Percentiles rank a stretch among this genome's conserved stretches.
These are phyloP conservation scores for Penicillium coprophilum DNA, from an alignment of 495 filamentous ascomycete genomes.

Conservation along the genomic window DNA sequence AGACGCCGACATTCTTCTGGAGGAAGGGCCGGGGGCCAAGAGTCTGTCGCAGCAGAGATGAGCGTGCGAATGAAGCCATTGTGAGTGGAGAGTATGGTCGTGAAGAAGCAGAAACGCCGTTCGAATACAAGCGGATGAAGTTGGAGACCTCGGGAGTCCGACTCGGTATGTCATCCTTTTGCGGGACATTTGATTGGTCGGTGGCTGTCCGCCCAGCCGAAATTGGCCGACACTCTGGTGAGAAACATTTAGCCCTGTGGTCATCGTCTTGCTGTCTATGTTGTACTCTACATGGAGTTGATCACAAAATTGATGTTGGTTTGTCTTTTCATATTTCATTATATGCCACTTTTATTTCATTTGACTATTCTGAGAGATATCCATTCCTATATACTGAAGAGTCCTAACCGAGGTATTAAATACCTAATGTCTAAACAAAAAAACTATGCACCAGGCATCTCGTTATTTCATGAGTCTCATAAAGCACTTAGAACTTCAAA, in stretches of 20 bases:
- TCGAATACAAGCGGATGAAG: conserved; percentile 37
- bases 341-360: neutral
- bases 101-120: conserved; percentile 24
- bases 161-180: conserved; percentile 48
- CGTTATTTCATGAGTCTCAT: conserved; percentile 16
- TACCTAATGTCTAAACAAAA: conserved; percentile 8
- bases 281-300: neutral
- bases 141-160: conserved; percentile 48
- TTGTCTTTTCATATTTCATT: neutral
- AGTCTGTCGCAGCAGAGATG: conserved; percentile 40
- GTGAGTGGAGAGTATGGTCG: conserved; percentile 27
- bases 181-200: conserved; percentile 43
- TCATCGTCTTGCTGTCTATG: conserved; percentile 3
- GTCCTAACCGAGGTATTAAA: conserved; percentile 10
- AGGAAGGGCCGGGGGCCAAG: conserved; percentile 41
- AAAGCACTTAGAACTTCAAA: conserved; percentile 59
- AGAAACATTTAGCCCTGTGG: conserved; percentile 29
- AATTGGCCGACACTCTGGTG: conserved; percentile 38
- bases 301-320: neutral
- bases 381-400: neutral
- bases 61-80: conserved; percentile 49
- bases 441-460: conserved; percentile 15
- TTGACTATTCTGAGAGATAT: neutral
- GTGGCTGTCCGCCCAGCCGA: conserved; percentile 44
- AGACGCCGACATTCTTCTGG: conserved; percentile 42